phyloP scores from a whole-genome alignment of 257 asterid species.

The Ocimum tenuiflorum region DNA sequence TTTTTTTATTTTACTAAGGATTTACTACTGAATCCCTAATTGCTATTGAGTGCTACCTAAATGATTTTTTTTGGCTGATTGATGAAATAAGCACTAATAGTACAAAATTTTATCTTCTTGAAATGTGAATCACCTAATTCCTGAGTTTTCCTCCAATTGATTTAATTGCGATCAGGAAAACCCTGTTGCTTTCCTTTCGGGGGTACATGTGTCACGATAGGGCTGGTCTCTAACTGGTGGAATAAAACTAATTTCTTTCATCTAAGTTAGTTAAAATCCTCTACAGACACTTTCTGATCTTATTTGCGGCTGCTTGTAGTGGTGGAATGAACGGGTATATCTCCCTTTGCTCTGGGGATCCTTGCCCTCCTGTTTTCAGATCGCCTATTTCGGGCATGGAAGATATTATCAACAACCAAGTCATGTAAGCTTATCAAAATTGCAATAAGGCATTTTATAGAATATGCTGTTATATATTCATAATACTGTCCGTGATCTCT shows the following conservation, averaged over 20 bases:
- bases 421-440: slow-evolving; percentile 55
- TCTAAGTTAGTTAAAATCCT: slow-evolving; percentile 12
- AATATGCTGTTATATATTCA: slow-evolving; percentile 1
- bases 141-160: background rate
- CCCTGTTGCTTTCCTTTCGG: background rate
- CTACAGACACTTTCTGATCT: slow-evolving; percentile 29
- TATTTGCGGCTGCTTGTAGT: slow-evolving; percentile 48
- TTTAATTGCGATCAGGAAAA: background rate
- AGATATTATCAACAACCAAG: slow-evolving; percentile 89
- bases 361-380: slow-evolving; percentile 90
- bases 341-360: slow-evolving; percentile 86
- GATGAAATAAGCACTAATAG: background rate
- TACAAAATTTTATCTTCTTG: background rate
- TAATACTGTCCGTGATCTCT: slow-evolving; percentile 6
- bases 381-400: slow-evolving; percentile 86
- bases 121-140: slow-evolving; percentile 5
- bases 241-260: background rate
- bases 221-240: background rate
- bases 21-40: background rate
- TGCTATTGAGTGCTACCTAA: background rate
- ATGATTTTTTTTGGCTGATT: background rate
- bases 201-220: background rate
- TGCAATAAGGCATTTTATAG: slow-evolving; percentile 4
- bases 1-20: background rate
- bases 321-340: slow-evolving; percentile 97